Evolutionary conservation across 2,329 filamentous ascomycete species (phyloP), one percentile per base, ranked within the genome.

Genomic region (Aspergillus eucalypticola): DNA sequence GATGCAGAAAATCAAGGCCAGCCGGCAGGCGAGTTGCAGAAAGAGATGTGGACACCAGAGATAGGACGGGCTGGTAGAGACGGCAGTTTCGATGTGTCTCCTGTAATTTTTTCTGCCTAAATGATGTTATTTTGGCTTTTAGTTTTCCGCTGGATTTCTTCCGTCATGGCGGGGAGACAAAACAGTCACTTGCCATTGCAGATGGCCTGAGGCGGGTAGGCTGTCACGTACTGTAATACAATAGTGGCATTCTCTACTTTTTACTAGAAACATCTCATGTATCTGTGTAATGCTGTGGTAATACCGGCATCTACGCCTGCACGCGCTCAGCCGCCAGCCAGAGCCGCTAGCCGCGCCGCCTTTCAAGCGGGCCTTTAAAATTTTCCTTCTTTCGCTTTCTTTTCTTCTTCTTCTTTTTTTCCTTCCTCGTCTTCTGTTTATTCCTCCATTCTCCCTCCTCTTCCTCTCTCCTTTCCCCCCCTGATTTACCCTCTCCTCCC

Each of bases 151-250:
- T 35, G 55, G 21, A 35, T 35, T 35, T 38, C 58, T 69, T 67
- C 68, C 67, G 67, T 69, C 67, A 69, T 69, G 67, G 67, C 61
- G 67, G 65, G 67, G 67, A 41, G 42, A 49, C 52, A 15, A 29
- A 35, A 35, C 25, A 29, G 27, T 29, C 27, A 29, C 27, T 29
- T 29, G 27, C 17, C 17, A 11, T 19, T 19, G 41, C 4, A 11
- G 32, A 35, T 35, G 32, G 32, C 32, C 32, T 35, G 32, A 35
- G 27, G 27, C 27, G 27, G 27, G 27, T 0, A 13, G 32, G 0
- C 5, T 0, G 32, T 35, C 32, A 15, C 32, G 11, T 53, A 55
- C 17, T 21, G 61, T 61, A n/a, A 44, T 13, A 42, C 39, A 60
- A 21, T 27, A 56, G 64, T 13, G 10, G 59, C 58, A 15, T 17